phyloP scores from a whole-genome alignment of 2,329 filamentous ascomycete genomes.

The Calonectria pteridis region DNA sequence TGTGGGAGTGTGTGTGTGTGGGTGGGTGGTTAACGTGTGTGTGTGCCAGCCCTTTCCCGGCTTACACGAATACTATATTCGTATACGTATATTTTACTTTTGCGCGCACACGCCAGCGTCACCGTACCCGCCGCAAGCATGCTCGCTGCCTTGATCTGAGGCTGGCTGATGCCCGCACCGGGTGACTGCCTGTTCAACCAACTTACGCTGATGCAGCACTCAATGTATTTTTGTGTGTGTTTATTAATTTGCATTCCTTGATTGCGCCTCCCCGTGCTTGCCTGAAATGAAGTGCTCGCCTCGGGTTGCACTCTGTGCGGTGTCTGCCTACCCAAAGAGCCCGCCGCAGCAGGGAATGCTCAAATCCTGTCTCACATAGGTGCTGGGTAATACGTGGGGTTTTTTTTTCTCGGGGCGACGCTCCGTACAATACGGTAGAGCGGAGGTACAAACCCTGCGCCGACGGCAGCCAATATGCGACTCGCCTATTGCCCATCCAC shows the following conservation, averaged over 20 bases:
- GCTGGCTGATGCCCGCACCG: background rate
- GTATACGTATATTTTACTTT: background rate
- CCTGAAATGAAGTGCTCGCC: conserved; percentile 4
- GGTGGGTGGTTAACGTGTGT: background rate
- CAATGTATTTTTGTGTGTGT: background rate
- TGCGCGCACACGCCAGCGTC: background rate
- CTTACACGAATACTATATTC: conserved; percentile 17
- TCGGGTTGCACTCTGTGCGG: background rate
- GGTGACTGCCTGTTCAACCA: conserved; percentile 13
- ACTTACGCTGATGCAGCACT: background rate
- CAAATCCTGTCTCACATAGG: background rate
- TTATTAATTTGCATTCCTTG: background rate
- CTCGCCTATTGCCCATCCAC: conserved; percentile 1
- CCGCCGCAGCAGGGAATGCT: background rate
- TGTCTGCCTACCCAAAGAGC: background rate
- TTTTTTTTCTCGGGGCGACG: background rate
- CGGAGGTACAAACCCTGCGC: conserved; percentile 1
- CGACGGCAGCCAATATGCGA: conserved; percentile 11
- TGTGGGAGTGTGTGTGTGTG: background rate
- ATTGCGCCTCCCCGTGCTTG: conserved; percentile 2
- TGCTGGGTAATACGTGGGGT: background rate
- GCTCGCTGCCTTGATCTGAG: conserved; percentile 10
- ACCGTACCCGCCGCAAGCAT: background rate
- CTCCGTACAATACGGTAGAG: conserved; percentile 12
- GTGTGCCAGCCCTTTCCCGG: background rate